Evolutionary conservation across 2,329 filamentous ascomycete genomes (phyloP).

Genomic region (Fusarium sp.): DNA sequence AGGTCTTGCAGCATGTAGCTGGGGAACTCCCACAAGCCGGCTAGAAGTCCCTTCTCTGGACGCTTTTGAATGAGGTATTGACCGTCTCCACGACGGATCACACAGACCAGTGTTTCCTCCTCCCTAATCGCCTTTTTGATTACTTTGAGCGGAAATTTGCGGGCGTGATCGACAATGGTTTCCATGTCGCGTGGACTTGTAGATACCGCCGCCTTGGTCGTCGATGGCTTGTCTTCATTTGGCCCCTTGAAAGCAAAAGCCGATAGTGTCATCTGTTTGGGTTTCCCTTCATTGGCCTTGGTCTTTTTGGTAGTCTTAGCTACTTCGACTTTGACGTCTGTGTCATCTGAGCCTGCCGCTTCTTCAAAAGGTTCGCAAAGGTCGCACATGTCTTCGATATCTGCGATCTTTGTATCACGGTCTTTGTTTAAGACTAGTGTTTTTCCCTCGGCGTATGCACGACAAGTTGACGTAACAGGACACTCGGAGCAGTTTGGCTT

Average conservation of each 20-base stretch:
- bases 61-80: slow-evolving; percentile 64
- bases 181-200: slow-evolving; percentile 49
- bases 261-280: slow-evolving; percentile 51
- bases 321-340: slow-evolving; percentile 13
- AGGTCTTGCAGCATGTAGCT: slow-evolving; percentile 55
- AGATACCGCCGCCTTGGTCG: slow-evolving; percentile 24
- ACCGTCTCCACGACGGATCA: slow-evolving; percentile 60
- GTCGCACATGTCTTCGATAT: slow-evolving; percentile 66
- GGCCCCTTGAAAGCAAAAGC: slow-evolving; percentile 54
- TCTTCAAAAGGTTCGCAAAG: slow-evolving; percentile 64
- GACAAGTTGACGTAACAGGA: slow-evolving; percentile 65
- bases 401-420: slow-evolving; percentile 46
- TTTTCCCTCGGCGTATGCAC: slow-evolving; percentile 63
- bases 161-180: slow-evolving; percentile 59
- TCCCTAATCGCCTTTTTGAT: slow-evolving; percentile 66
- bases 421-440: slow-evolving; percentile 43
- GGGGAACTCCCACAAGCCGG: slow-evolving; percentile 69
- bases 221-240: slow-evolving; percentile 15
- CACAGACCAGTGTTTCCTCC: slow-evolving; percentile 67
- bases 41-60: slow-evolving; percentile 66
- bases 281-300: slow-evolving; percentile 17
- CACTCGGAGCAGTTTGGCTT: slow-evolving; percentile 68
- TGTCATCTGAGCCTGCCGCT: slow-evolving; percentile 41
- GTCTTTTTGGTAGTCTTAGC: slow-evolving; percentile 30
- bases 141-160: slow-evolving; percentile 64